phyloP scores from a whole-genome alignment of 208 protist species.

The Balamuthia mandrillaris region DNA sequence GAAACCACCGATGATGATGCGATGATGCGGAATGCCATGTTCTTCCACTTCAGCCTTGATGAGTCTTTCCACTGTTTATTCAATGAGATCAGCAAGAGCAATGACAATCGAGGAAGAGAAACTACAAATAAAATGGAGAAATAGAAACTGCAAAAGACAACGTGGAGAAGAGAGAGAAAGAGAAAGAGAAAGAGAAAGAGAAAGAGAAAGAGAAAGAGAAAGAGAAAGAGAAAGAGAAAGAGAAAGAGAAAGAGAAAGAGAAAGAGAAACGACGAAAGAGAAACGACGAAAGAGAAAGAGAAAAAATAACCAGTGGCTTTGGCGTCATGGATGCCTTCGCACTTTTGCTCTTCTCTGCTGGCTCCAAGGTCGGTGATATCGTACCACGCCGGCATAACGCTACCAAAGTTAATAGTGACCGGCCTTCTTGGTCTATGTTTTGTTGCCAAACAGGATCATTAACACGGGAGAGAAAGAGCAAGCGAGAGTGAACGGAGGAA shows the following conservation, averaged over 20 bases:
- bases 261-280: neutral
- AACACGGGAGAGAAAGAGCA: neutral
- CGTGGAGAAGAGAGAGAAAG: neutral
- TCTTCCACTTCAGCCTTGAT: constrained; percentile 54
- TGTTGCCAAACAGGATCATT: neutral
- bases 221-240: neutral
- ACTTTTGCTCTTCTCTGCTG: constrained; percentile 42
- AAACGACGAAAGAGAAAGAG: neutral
- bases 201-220: neutral
- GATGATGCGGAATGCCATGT: constrained; percentile 69
- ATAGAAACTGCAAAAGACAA: neutral
- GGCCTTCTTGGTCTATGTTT: constrained; percentile 56
- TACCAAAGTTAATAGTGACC: constrained; percentile 84
- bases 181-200: neutral
- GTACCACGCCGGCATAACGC: constrained; percentile 85
- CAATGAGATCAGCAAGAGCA: neutral
- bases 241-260: neutral
- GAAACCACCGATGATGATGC: constrained; percentile 86
- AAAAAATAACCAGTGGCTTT: neutral
- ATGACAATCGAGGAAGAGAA: neutral
- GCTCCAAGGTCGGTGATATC: constrained; percentile 76
- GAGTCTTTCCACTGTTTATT: constrained; percentile 11
- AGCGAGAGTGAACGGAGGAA: neutral
- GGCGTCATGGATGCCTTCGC: constrained; percentile 2
- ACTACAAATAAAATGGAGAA: neutral